Base-by-base conservation (phyloP, 2,329 filamentous ascomycete species). In the Fusarium anguioides region DNA sequence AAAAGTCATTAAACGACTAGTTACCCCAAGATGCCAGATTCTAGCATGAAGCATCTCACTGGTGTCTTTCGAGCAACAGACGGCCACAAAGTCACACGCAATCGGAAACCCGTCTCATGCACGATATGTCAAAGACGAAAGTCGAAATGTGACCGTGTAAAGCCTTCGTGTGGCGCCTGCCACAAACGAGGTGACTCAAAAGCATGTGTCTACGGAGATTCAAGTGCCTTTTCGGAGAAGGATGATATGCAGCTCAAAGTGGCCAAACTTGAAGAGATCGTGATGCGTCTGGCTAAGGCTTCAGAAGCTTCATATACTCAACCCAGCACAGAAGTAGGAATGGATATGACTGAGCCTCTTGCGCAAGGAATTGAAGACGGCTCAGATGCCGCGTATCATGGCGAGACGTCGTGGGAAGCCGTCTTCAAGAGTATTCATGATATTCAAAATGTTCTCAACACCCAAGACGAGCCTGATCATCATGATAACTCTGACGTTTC, bases 401-500 rank as follows among this genome's bases (percentile, higher is more conserved):
- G 78, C 1, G 74, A 76, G 5, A 81, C 81, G 6, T 78, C 79
- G 33, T 83, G 80, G 78, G 72, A 77, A 5, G 76, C 81, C 1
- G 68, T 83, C 23, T 78, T 82, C 6, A 77, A 81, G 36, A 77
- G 78, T 55, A 82, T 82, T 39, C 78, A 73, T 18, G 77, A 81
- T 58, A 80, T 82, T 21, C 78, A 80, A 53, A 75, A 68, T 21
- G 73, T 76, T n/a, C 75, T 82, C 27, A 67, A 66, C 4, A 62
- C 60, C 8, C 58, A 60, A 14, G 52, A 60, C 21, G 64, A 69
- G n/a, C 17, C 60, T 8, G 50, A 59, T 20, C 17, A 40, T 10
- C 17, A 36, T 12, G 40, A 33, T 10, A 48, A 61, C 18, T 31
- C 63, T 3, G 52, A 56, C n/a, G 24, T 51, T n/a, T 20, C 41